Base-by-base conservation (phyloP, 1,284 basidiomycete genomes). In the Ustilago trichophora region DNA sequence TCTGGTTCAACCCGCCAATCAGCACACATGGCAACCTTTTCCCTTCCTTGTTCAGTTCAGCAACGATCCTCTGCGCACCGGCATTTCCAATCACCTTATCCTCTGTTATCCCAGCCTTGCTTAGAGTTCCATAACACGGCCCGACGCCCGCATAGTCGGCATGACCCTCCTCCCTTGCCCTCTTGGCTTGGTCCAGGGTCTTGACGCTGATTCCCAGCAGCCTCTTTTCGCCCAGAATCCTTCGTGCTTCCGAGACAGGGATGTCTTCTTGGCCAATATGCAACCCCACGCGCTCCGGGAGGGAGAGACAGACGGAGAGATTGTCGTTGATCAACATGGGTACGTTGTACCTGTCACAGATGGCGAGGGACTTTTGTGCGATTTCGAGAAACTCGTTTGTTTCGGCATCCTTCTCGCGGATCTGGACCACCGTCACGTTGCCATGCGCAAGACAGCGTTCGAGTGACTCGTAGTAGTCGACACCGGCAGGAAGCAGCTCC, bases 191-290 rank as follows among this genome's bases (percentile, higher is more conserved):
- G n/a, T 63, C 72, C 10, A 63, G 24, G 9, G 86, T 89, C 70
- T 90, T 88, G 73, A 91, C 91, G 16, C 90, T 91, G 15, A 93
- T 85, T 1, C 94, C 94, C 35, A 98, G 87, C 64, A 96, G 85
- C 0, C 89, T 84, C 16, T 86, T 86, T 0, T 85, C 77, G 0
- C 91, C 91, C 0, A 97, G 85, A 19, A 75, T 52, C 11, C 50
- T 26, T 15, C 78, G 88, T 0, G 91, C 93, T 24, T 88, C 77
- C 3, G 84, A 69, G 1, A 92, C 84, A 2, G 91, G 88, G 85
- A 94, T 91, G 80, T 98, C 94, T 0, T 88, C 87, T 83, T 98
- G 94, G 4, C 94, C 94, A 44, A 98, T 85, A 77, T 98, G 94
- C 10, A 97, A 88, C 6, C 91, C 93, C 42, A 88, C 87, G 2